Evolutionary conservation across 2,329 filamentous ascomycete species (phyloP).

Genomic region (Fusarium euwallaceae): DNA sequence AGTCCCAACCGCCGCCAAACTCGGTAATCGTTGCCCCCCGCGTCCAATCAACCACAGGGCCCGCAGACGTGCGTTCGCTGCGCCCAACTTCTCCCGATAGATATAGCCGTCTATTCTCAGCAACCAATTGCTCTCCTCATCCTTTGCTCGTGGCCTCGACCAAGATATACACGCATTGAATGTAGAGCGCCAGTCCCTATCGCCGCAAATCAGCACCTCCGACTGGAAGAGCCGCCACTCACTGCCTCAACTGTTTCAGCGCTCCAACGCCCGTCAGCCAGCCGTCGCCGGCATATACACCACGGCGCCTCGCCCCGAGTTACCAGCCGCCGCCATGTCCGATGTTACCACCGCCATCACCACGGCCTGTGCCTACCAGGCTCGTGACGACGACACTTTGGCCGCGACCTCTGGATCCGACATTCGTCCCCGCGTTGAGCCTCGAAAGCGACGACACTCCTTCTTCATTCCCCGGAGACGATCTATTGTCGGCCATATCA

Average conservation of each 20-base stretch:
- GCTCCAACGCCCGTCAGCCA: constrained; percentile 26
- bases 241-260: constrained; percentile 28
- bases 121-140: constrained; percentile 44
- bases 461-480: constrained; percentile 69
- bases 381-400: constrained; percentile 52
- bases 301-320: constrained; percentile 16
- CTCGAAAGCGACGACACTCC: constrained; percentile 64
- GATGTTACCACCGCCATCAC: constrained; percentile 56
- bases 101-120: constrained; percentile 9
- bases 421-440: constrained; percentile 46
- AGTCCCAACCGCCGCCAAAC: constrained; percentile 35
- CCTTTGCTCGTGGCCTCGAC: constrained; percentile 39
- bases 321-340: constrained; percentile 49
- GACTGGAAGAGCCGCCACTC: constrained; percentile 23
- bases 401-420: constrained; percentile 59
- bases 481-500: constrained; percentile 70
- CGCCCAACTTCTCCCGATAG: constrained; percentile 34
- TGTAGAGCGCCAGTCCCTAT: constrained; percentile 28
- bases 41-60: constrained; percentile 38
- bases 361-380: constrained; percentile 53
- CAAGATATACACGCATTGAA: constrained; percentile 21
- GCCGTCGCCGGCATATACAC: constrained; percentile 27
- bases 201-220: constrained; percentile 21
- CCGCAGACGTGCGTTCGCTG: constrained; percentile 37
- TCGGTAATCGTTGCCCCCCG: constrained; percentile 43